phyloP scores from a whole-genome alignment of 768 basidiomycete species.

The Trametes gibbosa region DNA sequence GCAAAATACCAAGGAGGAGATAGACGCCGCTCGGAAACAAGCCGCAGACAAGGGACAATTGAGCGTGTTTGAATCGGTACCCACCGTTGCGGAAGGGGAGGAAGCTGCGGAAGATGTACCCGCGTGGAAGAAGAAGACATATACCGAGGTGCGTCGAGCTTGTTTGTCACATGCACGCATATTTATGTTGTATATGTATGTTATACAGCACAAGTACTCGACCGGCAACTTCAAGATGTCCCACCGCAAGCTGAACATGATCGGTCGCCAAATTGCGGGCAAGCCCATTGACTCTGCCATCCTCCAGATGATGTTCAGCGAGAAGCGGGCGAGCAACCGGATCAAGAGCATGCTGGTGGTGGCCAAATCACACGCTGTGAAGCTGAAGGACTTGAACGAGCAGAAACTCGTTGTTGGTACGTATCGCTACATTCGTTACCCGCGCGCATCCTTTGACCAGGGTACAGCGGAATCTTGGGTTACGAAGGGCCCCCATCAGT shows the following conservation, averaged over 20 bases:
- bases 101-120: background rate
- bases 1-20: conserved; percentile 43
- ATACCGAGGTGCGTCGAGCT: conserved; percentile 24
- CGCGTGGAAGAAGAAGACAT: conserved; percentile 19
- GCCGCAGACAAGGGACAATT: conserved; percentile 28
- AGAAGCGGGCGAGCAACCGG: conserved; percentile 84
- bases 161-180: too few relatives aligned
- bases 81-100: conserved; percentile 10
- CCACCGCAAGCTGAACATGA: conserved; percentile 86
- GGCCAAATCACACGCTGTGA: conserved; percentile 80
- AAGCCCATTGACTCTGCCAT: conserved; percentile 95
- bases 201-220: conserved; percentile 81
- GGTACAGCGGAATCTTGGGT: conserved; percentile 89
- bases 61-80: conserved; percentile 29
- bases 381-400: conserved; percentile 71
- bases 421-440: conserved; percentile 31
- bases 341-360: conserved; percentile 87
- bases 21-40: conserved; percentile 27
- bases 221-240: conserved; percentile 94
- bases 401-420: conserved; percentile 78
- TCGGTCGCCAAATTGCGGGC: conserved; percentile 83
- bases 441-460: background rate
- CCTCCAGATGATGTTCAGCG: conserved; percentile 94
- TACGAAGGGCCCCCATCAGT: conserved; percentile 67
- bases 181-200: background rate